Evolutionary conservation across 2,329 filamentous ascomycete species (phyloP).

Genomic region (Cercospora sp.): DNA sequence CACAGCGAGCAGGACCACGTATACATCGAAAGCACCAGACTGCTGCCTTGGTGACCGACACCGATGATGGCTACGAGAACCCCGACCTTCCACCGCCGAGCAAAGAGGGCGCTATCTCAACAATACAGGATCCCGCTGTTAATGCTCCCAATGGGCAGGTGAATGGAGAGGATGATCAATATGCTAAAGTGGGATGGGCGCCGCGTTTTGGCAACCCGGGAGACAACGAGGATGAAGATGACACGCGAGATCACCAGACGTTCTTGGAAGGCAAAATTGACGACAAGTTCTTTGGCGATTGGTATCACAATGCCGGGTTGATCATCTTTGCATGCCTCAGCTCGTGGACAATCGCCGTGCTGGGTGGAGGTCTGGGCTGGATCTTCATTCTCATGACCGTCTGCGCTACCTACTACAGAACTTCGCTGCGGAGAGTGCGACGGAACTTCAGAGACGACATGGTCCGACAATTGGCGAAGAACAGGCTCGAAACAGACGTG

Average conservation of each 20-base stretch:
- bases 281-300: slow-evolving; percentile 92
- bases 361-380: slow-evolving; percentile 92
- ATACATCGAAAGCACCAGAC: slow-evolving; percentile 58
- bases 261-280: slow-evolving; percentile 80
- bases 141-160: slow-evolving; percentile 50
- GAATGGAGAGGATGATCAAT: slow-evolving; percentile 48
- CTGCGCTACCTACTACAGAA: slow-evolving; percentile 95
- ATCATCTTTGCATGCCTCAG: slow-evolving; percentile 89
- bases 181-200: slow-evolving; percentile 74
- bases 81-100: slow-evolving; percentile 77
- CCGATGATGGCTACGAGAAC: slow-evolving; percentile 66
- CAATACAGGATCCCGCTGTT: slow-evolving; percentile 52
- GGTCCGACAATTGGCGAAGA: slow-evolving; percentile 82
- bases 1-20: slow-evolving; percentile 30
- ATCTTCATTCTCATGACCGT: slow-evolving; percentile 88
- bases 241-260: slow-evolving; percentile 81
- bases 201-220: slow-evolving; percentile 74
- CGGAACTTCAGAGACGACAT: slow-evolving; percentile 96
- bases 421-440: slow-evolving; percentile 86
- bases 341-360: slow-evolving; percentile 84
- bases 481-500: slow-evolving; percentile 81
- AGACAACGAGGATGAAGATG: slow-evolving; percentile 57
- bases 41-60: slow-evolving; percentile 74
- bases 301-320: slow-evolving; percentile 96
- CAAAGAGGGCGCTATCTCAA: slow-evolving; percentile 65